phyloP scores from a whole-genome alignment of 208 protist genomes.

The Trypanosoma mega region DNA sequence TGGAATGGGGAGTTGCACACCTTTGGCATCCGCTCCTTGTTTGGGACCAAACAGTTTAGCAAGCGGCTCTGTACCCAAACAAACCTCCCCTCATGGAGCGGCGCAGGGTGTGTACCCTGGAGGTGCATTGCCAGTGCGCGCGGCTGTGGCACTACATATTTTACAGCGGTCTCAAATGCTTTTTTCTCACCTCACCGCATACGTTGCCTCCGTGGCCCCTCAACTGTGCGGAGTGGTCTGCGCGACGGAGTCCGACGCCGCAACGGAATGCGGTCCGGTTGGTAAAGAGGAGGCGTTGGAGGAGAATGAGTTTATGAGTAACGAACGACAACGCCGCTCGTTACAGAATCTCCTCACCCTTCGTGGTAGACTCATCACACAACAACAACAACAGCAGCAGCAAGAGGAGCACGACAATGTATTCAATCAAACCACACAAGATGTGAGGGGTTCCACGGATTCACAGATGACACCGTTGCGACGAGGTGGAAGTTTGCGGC shows the following conservation, averaged over 20 bases:
- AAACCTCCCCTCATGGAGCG: too few relatives aligned
- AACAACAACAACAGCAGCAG: not conserved
- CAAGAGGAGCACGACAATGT: slow-evolving; percentile 3
- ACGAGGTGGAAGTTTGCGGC: not conserved
- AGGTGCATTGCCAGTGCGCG: not conserved
- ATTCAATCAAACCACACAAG: not conserved
- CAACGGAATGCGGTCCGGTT: not conserved
- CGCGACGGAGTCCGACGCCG: not conserved
- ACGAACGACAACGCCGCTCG: not conserved
- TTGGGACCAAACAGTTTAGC: too few relatives aligned
- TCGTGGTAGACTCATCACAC: slow-evolving; percentile 4
- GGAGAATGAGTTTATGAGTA: slow-evolving; percentile 2
- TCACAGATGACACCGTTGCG: not conserved
- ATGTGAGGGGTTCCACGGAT: not conserved
- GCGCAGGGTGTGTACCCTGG: not conserved
- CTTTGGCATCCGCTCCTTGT: too few relatives aligned
- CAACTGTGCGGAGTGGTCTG: not conserved
- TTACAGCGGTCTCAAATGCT: slow-evolving; percentile 21
- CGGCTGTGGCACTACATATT: slow-evolving; percentile 17
- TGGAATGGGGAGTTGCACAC: too few relatives aligned
- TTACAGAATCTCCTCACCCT: slow-evolving; percentile 17
- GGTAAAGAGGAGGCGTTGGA: not conserved
- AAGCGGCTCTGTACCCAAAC: too few relatives aligned
- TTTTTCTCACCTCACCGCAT: slow-evolving; percentile 19
- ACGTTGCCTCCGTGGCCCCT: slow-evolving; percentile 14